Evolutionary conservation across 2,329 filamentous ascomycete species (phyloP).

Genomic region (Grosmannia huntii): DNA sequence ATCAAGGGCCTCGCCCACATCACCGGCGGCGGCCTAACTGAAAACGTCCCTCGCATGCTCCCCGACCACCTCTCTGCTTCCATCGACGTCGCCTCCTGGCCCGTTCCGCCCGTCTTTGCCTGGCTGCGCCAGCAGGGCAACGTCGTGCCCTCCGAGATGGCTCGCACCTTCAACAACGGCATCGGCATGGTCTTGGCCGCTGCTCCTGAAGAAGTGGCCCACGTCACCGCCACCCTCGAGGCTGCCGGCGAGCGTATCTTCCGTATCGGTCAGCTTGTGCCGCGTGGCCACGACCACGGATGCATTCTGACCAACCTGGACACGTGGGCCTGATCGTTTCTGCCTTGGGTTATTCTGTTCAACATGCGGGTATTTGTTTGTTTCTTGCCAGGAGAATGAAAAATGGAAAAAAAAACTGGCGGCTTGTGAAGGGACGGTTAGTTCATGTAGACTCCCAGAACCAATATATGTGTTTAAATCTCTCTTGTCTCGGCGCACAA

Average conservation of each 20-base stretch:
- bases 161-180: slow-evolving; percentile 86
- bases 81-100: slow-evolving; percentile 66
- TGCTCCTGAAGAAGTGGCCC: slow-evolving; percentile 56
- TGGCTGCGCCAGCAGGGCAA: slow-evolving; percentile 72
- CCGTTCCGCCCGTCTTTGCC: slow-evolving; percentile 64
- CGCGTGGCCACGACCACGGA: slow-evolving; percentile 32
- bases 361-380: neutral
- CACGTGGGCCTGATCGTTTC: slow-evolving; percentile 19
- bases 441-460: neutral
- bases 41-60: slow-evolving; percentile 93
- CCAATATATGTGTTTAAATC: neutral
- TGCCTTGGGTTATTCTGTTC: neutral
- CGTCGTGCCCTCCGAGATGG: slow-evolving; percentile 68
- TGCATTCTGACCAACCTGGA: slow-evolving; percentile 51
- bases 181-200: slow-evolving; percentile 90
- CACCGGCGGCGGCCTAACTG: slow-evolving; percentile 81
- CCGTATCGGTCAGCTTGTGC: slow-evolving; percentile 60
- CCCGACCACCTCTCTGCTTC: slow-evolving; percentile 65
- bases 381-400: neutral
- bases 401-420: neutral
- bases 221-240: slow-evolving; percentile 47
- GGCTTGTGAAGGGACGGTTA: neutral
- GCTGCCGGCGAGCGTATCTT: slow-evolving; percentile 64
- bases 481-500: neutral
- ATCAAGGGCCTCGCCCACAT: slow-evolving; percentile 95